These are phyloP conservation scores for Onygena corvina DNA, from an alignment of 2,329 filamentous ascomycete species.

Conservation along the genomic window DNA sequence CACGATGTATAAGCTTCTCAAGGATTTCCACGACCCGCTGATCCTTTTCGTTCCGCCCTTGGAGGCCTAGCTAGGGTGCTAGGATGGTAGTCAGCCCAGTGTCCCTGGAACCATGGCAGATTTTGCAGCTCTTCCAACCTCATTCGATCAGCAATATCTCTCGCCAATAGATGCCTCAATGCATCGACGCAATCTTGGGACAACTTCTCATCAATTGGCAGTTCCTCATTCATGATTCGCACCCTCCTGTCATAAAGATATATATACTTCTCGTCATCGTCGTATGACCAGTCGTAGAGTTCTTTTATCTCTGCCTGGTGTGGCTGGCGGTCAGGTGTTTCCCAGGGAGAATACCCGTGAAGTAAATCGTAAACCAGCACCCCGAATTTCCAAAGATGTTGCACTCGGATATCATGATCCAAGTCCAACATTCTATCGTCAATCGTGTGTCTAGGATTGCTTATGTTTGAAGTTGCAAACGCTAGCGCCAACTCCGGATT, in stretches of 20 bases:
- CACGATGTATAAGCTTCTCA: too few relatives aligned
- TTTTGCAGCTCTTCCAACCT: conserved; percentile 17
- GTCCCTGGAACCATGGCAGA: conserved; percentile 23
- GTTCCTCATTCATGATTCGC: conserved; percentile 21
- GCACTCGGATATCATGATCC: conserved; percentile 17
- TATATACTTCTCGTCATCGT: not conserved
- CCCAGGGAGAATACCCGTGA: conserved; percentile 27
- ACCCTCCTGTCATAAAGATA: conserved; percentile 15
- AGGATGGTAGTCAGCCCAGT: conserved; percentile 12
- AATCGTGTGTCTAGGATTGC: not conserved
- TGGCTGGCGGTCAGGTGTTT: conserved; percentile 16
- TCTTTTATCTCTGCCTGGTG: conserved; percentile 5
- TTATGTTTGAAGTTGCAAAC: conserved; percentile 1
- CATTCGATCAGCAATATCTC: conserved; percentile 18
- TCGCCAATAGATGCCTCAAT: conserved; percentile 19
- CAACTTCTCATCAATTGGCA: conserved; percentile 20
- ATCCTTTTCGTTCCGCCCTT: not conserved
- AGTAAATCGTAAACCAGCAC: conserved; percentile 22
- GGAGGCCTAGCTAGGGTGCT: conserved; percentile 8
- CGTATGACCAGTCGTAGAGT: conserved; percentile 5
- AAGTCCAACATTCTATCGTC: not conserved
- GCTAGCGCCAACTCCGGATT: conserved; percentile 20
- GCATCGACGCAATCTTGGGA: conserved; percentile 25
- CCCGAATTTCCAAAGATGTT: conserved; percentile 22
- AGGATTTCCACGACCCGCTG: not conserved